Base-by-base conservation (phyloP, 1,139 yeast genomes). In the Yamadazyma aaseri region DNA sequence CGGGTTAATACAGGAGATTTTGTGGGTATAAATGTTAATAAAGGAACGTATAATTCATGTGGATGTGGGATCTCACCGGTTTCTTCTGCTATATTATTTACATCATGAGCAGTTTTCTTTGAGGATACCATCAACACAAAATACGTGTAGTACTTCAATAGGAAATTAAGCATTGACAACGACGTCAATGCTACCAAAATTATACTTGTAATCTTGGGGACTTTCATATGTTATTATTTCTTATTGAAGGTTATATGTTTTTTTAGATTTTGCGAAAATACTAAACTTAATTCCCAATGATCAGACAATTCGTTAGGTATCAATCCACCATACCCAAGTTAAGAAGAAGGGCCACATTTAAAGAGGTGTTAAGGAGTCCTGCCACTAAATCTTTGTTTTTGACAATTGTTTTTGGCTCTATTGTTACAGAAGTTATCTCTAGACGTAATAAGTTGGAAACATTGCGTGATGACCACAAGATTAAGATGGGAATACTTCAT, bases 21-120 rank as follows among this genome's bases (percentile, higher is more conserved):
- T 1, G 65, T 53, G 6, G 72, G 71, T 25, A 65, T 64, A 42
- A 64, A 65, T 4, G 71, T 62, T 15, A 65, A 45, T 22, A 65
- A 47, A 3, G 72, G 72, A 6, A 65, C 71, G 42, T 55, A 65
- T 32, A 65, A 49, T 40, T 64, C 70, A 40, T 64, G 70, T 10
- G 72, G 71, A 43, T 63, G 71, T 3, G 68, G 70, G 2, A 61
- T 48, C 35, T 58, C 65, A 4, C 65, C 67, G 2, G 65, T 58
- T 41, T 60, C 65, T 46, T 62, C 56, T 22, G 61, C 58, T 15
- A 60, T 49, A 28, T 54, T 39, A 39, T 51, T 50, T 29, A 51
- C 48, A 26, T 54, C 58, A 29, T 45, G 43, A 27, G 55, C 49
- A 8, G 53, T 43, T 5, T 49, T 45, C 15, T 63, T 49, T 4